A percentile compares a stretch with the other conserved stretches of the same genome.
These are phyloP conservation scores for Xylariaceae sp. DNA, from an alignment of 2,329 filamentous ascomycete genomes.

Conservation along the genomic window DNA sequence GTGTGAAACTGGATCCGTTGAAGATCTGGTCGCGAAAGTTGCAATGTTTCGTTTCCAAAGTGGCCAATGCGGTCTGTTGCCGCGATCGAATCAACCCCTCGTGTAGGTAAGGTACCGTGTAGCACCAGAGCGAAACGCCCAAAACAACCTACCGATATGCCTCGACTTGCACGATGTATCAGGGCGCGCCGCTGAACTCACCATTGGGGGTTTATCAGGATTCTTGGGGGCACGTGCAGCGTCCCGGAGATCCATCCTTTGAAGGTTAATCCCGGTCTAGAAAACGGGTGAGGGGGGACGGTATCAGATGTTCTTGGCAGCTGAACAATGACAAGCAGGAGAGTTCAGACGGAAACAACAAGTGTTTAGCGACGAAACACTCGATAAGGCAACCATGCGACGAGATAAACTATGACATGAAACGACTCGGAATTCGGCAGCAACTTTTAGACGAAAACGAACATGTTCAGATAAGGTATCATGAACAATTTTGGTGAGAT, in stretches of 20 bases:
- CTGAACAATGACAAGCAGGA: slow-evolving; percentile 1
- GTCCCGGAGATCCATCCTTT: slow-evolving; percentile 8
- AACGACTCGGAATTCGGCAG: not conserved
- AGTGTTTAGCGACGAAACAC: slow-evolving; percentile 6
- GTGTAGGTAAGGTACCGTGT: too few relatives aligned
- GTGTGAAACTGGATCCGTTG: slow-evolving; percentile 16
- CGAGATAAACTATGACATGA: not conserved
- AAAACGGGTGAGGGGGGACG: not conserved
- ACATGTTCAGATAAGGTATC: too few relatives aligned
- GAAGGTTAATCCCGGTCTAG: slow-evolving; percentile 12
- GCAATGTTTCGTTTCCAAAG: slow-evolving; percentile 14
- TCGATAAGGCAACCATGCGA: not conserved
- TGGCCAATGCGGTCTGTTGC: too few relatives aligned
- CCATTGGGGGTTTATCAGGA: slow-evolving; percentile 3
- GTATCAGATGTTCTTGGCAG: not conserved
- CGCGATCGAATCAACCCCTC: slow-evolving; percentile 3
- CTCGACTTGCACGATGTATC: too few relatives aligned
- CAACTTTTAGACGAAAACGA: too few relatives aligned
- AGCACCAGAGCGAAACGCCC: too few relatives aligned
- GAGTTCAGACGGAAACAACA: slow-evolving; percentile 17
- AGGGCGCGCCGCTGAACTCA: not conserved
- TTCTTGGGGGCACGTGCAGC: not conserved
- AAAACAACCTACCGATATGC: too few relatives aligned
- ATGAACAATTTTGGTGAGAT: too few relatives aligned
- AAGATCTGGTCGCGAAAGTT: slow-evolving; percentile 11